A percentile compares a stretch with the other conserved stretches of the same genome.
Evolutionary conservation across 345 rosid genomes (phyloP).

Genomic region (Heritiera littoralis): DNA sequence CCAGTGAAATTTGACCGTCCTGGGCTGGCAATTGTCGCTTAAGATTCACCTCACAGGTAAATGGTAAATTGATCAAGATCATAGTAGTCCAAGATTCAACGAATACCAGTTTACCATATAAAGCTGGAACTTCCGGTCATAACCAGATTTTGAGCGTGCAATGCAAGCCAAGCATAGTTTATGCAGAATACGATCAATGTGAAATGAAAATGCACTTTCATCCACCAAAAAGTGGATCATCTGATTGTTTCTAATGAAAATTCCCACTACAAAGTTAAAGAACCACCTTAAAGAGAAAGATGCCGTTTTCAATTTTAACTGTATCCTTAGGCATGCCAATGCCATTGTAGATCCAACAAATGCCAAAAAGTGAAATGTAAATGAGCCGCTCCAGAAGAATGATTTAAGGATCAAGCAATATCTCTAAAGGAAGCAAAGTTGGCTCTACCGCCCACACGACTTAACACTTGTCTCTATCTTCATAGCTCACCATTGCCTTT

Average conservation of each 20-base stretch:
- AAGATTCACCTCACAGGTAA: not conserved
- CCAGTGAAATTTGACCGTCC: too few species aligned
- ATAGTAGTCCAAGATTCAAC: not conserved
- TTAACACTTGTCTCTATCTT: not conserved
- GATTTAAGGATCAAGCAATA: slow-evolving; percentile 1
- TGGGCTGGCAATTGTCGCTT: too few species aligned
- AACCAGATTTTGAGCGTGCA: not conserved
- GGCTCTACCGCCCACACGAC: slow-evolving; percentile 7
- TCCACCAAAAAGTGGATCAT: slow-evolving; percentile 15
- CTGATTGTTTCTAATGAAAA: slow-evolving; percentile 17
- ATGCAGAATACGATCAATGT: not conserved
- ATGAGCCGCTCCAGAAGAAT: slow-evolving; percentile 13
- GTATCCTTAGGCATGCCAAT: slow-evolving; percentile 13
- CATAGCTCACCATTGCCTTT: not conserved
- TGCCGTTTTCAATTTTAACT: not conserved
- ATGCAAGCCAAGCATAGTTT: not conserved
- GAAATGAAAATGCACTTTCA: slow-evolving; percentile 16
- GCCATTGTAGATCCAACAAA: slow-evolving; percentile 16
- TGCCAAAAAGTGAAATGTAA: slow-evolving; percentile 13
- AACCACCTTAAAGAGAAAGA: not conserved
- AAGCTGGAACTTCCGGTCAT: not conserved
- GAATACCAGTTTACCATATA: not conserved
- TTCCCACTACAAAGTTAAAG: slow-evolving; percentile 10
- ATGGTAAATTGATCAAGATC: not conserved
- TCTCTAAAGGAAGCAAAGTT: slow-evolving; percentile 12